phyloP scores from a whole-genome alignment of 2,329 filamentous ascomycete species.

The Dactylonectria estremocensis region DNA sequence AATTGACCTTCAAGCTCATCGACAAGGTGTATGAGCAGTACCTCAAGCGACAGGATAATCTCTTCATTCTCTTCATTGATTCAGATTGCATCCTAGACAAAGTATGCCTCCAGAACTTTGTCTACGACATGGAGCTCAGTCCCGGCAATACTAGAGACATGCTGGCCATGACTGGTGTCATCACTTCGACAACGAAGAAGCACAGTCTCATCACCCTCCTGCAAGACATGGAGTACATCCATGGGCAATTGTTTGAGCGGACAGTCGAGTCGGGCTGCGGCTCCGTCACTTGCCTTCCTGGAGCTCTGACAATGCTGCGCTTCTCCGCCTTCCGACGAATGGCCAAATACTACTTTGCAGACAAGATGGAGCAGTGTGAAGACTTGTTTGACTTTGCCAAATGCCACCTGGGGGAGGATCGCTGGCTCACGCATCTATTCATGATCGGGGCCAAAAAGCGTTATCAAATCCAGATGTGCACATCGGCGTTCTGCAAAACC shows the following conservation, averaged over 20 bases:
- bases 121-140: constrained; percentile 98
- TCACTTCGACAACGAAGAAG: constrained; percentile 92
- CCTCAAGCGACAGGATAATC: constrained; percentile 87
- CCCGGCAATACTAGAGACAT: constrained; percentile 93
- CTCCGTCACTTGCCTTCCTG: constrained; percentile 93
- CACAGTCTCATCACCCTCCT: constrained; percentile 92
- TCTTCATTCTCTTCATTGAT: constrained; percentile 97
- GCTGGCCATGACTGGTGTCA: constrained; percentile 98
- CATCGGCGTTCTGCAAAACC: constrained; percentile 97
- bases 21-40: constrained; percentile 94
- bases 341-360: constrained; percentile 98
- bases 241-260: constrained; percentile 95
- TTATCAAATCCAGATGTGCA: constrained; percentile 98
- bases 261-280: constrained; percentile 96
- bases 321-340: constrained; percentile 97
- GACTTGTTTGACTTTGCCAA: constrained; percentile 98
- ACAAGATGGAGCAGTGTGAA: constrained; percentile 95
- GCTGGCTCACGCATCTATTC: constrained; percentile 97
- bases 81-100: constrained; percentile 95
- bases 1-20: constrained; percentile 92
- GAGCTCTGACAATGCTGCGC: constrained; percentile 94
- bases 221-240: constrained; percentile 98
- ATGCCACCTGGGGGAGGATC: constrained; percentile 93
- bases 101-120: constrained; percentile 95
- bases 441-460: constrained; percentile 96